These are phyloP conservation scores for Talaromyces sp. DNA, from an alignment of 2,329 filamentous ascomycete genomes.

Conservation along the genomic window DNA sequence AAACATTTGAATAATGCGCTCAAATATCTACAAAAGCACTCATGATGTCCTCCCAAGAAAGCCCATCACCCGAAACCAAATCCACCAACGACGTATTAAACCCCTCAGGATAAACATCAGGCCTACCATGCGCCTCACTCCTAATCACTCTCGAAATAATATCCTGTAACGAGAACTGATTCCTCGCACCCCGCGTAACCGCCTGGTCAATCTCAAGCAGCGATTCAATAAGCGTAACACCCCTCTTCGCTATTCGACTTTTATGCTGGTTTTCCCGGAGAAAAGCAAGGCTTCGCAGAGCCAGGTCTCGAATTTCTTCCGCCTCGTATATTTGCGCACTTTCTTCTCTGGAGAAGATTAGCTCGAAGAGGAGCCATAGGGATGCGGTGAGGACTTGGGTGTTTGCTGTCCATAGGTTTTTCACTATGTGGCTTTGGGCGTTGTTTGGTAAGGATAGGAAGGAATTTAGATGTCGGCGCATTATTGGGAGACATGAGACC, in stretches of 20 bases:
- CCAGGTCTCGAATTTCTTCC: slow-evolving; percentile 4
- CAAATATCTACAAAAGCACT: slow-evolving; percentile 2
- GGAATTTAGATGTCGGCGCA: slow-evolving; percentile 4
- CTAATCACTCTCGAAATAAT: slow-evolving; percentile 7
- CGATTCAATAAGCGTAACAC: slow-evolving; percentile 3
- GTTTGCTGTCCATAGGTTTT: slow-evolving; percentile 14
- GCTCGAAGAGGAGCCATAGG: slow-evolving; percentile 12
- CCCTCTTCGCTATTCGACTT: slow-evolving; percentile 5
- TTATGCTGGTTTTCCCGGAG: background rate
- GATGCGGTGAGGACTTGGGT: slow-evolving; percentile 15
- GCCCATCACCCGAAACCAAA: background rate
- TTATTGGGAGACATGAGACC: slow-evolving; percentile 15
- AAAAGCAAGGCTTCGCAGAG: background rate
- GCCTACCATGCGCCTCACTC: background rate
- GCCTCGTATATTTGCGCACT: slow-evolving; percentile 5
- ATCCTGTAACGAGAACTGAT: slow-evolving; percentile 5
- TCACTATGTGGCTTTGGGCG: background rate
- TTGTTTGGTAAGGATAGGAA: slow-evolving; percentile 9
- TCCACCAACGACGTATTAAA: background rate
- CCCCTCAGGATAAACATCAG: background rate
- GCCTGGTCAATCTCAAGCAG: slow-evolving; percentile 2
- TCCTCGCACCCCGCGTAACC: background rate
- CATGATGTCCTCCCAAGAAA: slow-evolving; percentile 4
- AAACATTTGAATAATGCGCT: background rate
- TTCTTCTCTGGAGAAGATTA: slow-evolving; percentile 10